A percentile compares a stretch with the other conserved stretches of the same genome.
These are phyloP conservation scores for Pholiota conissans DNA, from an alignment of 768 basidiomycete genomes.

Conservation along the genomic window DNA sequence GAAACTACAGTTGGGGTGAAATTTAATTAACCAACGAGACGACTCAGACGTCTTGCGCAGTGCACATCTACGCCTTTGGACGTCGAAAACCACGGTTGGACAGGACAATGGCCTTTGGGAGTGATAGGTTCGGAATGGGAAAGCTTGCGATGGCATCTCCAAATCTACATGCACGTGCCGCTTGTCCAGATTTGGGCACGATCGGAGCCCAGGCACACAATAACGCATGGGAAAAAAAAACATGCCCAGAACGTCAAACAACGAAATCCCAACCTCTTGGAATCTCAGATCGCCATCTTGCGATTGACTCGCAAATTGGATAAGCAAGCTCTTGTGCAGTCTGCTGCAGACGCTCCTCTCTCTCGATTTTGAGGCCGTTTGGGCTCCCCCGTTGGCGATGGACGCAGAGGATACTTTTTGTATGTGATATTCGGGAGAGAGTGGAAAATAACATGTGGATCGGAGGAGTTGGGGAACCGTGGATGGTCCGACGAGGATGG, in stretches of 20 bases:
- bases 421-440: not conserved
- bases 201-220: slow-evolving; percentile 13
- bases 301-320: slow-evolving; percentile 10
- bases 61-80: not conserved
- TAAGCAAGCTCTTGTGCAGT: not conserved
- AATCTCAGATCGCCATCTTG: slow-evolving; percentile 10
- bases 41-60: not conserved
- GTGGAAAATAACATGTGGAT: not conserved
- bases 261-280: not conserved
- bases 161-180: not conserved
- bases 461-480: not conserved
- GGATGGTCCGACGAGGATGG: slow-evolving; percentile 6
- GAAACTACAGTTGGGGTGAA: not conserved
- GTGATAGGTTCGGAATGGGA: not conserved
- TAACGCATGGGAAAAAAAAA: slow-evolving; percentile 14
- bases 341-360: not conserved
- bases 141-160: not conserved
- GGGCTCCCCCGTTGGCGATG: not conserved
- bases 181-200: not conserved
- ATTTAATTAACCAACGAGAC: not conserved
- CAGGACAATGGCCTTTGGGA: not conserved
- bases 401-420: not conserved
- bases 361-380: not conserved
- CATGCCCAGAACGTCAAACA: not conserved
- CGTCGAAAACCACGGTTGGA: not conserved